phyloP scores from a whole-genome alignment of 257 asterid genomes.

The Lantana camara region DNA sequence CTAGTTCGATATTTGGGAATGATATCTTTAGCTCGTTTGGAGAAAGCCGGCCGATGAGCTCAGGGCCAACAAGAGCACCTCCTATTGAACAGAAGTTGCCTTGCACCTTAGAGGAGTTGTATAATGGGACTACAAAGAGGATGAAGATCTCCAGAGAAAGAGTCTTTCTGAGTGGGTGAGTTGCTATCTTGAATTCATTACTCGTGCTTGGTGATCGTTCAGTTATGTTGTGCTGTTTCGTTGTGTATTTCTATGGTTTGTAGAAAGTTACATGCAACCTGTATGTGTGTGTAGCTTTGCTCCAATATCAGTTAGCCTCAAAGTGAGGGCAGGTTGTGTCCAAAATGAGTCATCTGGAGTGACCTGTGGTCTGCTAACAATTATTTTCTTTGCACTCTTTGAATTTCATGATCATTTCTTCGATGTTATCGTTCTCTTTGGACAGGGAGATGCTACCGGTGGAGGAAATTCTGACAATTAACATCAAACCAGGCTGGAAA shows the following conservation, averaged over 20 bases:
- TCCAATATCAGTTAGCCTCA: too few relatives aligned
- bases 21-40: slow-evolving; percentile 58
- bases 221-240: too few relatives aligned
- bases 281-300: too few relatives aligned
- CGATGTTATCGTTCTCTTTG: neutral
- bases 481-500: slow-evolving; percentile 70
- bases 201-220: neutral
- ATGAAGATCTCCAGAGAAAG: slow-evolving; percentile 66
- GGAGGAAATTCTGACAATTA: slow-evolving; percentile 53
- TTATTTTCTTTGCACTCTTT: too few relatives aligned
- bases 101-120: slow-evolving; percentile 58
- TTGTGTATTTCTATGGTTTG: neutral
- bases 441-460: slow-evolving; percentile 51
- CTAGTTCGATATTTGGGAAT: slow-evolving; percentile 56
- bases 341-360: too few relatives aligned
- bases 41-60: slow-evolving; percentile 38
- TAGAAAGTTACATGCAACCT: neutral
- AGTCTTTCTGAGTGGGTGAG: slow-evolving; percentile 60
- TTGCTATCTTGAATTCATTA: neutral
- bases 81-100: slow-evolving; percentile 51
- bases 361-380: neutral
- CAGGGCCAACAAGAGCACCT: slow-evolving; percentile 49
- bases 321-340: too few relatives aligned
- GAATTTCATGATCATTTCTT: neutral
- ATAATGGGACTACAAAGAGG: slow-evolving; percentile 61